Percentiles rank a stretch among this genome's conserved stretches.
Conservation (phyloP, 2,329 filamentous ascomycete species). For the Colletotrichum coccodes region DNA sequence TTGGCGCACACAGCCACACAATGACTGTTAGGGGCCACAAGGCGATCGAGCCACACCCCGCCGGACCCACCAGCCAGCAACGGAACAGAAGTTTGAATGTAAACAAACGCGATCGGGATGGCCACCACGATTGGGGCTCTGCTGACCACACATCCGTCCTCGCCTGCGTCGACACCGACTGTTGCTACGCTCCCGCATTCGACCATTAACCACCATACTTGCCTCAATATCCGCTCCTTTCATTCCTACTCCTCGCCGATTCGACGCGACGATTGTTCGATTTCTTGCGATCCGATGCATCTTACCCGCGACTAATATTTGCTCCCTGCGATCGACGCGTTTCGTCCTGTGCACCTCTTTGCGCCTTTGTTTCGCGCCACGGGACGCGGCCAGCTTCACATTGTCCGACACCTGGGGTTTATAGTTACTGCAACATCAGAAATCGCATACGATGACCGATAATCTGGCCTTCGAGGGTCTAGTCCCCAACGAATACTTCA, state of each 20-base stretch:
- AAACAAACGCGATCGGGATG: slow-evolving; percentile 34
- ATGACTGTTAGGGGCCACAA: no score
- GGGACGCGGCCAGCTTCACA: slow-evolving; percentile 3
- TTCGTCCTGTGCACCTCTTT: neutral
- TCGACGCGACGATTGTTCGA: neutral
- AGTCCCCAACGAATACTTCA: slow-evolving; percentile 59
- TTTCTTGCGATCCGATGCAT: slow-evolving; percentile 21
- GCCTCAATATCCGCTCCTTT: slow-evolving; percentile 8
- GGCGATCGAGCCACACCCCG: slow-evolving; percentile 25
- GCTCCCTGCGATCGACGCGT: slow-evolving; percentile 30
- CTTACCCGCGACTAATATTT: slow-evolving; percentile 24
- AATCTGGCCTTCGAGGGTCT: slow-evolving; percentile 34
- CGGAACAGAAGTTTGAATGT: slow-evolving; percentile 31
- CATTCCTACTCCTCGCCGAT: slow-evolving; percentile 5
- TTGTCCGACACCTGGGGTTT: neutral
- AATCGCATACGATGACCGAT: slow-evolving; percentile 5
- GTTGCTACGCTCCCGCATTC: neutral
- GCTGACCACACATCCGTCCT: slow-evolving; percentile 8
- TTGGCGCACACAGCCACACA: neutral
- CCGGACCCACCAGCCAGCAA: slow-evolving; percentile 33
- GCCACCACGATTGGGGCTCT: slow-evolving; percentile 21
- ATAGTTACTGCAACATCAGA: neutral
- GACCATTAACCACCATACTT: slow-evolving; percentile 2
- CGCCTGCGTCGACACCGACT: slow-evolving; percentile 11
- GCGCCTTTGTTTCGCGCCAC: slow-evolving; percentile 6